These are phyloP conservation scores for Tricholoma furcatifolium DNA, from an alignment of 768 basidiomycete species.

Conservation along the genomic window DNA sequence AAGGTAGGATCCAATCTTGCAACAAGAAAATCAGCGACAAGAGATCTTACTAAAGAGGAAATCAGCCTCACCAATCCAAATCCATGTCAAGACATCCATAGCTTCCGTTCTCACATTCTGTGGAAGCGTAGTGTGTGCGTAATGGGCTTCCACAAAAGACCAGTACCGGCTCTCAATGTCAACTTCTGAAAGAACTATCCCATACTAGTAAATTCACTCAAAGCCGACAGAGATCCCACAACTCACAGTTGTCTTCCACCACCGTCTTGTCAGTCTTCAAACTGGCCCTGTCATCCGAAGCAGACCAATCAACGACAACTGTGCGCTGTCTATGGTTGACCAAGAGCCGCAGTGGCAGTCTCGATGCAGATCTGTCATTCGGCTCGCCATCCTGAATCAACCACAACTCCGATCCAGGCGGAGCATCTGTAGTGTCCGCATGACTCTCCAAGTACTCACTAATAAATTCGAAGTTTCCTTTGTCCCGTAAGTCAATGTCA, in stretches of 20 bases:
- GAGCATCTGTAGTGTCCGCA: slow-evolving; percentile 26
- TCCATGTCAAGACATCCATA: slow-evolving; percentile 75
- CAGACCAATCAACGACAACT: slow-evolving; percentile 46
- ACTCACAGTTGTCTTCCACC: slow-evolving; percentile 46
- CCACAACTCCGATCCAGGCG: slow-evolving; percentile 59
- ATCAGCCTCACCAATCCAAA: slow-evolving; percentile 59
- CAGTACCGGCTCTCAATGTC: slow-evolving; percentile 82
- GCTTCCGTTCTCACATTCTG: slow-evolving; percentile 62
- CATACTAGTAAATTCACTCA: not conserved
- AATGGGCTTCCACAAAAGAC: slow-evolving; percentile 78
- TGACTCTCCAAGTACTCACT: slow-evolving; percentile 43
- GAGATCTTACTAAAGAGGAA: not conserved
- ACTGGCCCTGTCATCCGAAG: slow-evolving; percentile 23
- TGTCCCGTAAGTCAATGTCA: slow-evolving; percentile 63
- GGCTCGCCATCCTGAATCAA: slow-evolving; percentile 40
- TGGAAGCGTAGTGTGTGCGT: slow-evolving; percentile 65
- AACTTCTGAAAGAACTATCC: slow-evolving; percentile 44
- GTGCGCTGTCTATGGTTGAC: slow-evolving; percentile 63
- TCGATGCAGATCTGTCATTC: slow-evolving; percentile 22
- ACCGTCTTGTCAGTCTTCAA: slow-evolving; percentile 22
- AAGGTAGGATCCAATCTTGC: slow-evolving; percentile 66
- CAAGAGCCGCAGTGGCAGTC: slow-evolving; percentile 51
- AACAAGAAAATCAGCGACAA: not conserved
- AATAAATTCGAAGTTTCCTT: slow-evolving; percentile 48
- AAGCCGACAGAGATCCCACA: not conserved